Evolutionary conservation across 371 early-diverging fungal genomes (phyloP).

Genomic region (Mortierella sp.): DNA sequence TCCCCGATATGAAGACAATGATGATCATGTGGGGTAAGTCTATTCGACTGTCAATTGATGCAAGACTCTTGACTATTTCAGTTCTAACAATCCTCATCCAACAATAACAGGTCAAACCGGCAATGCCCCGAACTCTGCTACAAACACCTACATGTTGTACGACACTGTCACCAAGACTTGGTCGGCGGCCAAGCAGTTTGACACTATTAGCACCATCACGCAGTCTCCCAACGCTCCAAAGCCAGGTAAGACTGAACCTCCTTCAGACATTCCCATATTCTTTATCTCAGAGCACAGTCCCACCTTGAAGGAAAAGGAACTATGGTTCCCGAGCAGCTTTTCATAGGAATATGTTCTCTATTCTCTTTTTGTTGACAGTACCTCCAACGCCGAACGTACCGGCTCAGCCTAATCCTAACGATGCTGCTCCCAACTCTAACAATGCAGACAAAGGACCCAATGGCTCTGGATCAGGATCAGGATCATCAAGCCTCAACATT

Average conservation of each 20-base stretch:
- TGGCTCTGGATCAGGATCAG: background rate
- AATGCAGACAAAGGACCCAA: background rate
- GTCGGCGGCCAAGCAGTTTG: background rate
- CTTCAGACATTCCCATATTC: too few relatives aligned
- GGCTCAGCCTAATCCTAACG: too few relatives aligned
- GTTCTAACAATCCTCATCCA: too few relatives aligned
- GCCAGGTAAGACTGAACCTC: constrained; percentile 16
- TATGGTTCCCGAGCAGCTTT: constrained; percentile 1
- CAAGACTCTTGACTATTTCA: too few relatives aligned
- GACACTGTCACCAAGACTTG: constrained; percentile 5
- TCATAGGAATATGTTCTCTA: background rate
- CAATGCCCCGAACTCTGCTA: background rate
- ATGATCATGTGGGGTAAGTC: constrained; percentile 34
- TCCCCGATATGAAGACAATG: constrained; percentile 21
- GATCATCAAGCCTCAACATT: constrained; percentile 1
- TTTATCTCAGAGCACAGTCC: too few relatives aligned
- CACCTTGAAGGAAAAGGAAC: too few relatives aligned
- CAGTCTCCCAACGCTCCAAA: constrained; percentile 20
- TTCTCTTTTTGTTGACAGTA: background rate
- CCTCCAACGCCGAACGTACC: background rate
- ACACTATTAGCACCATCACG: constrained; percentile 1
- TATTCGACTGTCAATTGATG: too few relatives aligned
- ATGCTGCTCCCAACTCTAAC: background rate
- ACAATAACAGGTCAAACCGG: constrained; percentile 25
- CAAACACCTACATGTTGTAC: constrained; percentile 13